Conservation (phyloP, 257 asterid genomes). For the Przewalskia tangutica region DNA sequence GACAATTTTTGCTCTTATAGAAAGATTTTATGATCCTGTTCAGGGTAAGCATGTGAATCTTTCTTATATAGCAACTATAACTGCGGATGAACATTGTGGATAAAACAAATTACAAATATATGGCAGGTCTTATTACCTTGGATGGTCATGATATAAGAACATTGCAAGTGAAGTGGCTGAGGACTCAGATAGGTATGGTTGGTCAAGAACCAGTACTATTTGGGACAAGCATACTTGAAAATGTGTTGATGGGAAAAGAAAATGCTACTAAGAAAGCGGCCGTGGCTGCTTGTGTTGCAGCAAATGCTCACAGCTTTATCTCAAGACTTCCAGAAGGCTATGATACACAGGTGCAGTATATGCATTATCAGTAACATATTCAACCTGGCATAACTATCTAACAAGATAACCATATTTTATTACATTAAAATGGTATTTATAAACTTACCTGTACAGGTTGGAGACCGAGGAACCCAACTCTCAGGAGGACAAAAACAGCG, state of each 20-base stretch:
- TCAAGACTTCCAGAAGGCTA: constrained; percentile 61
- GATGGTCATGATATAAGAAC: constrained; percentile 71
- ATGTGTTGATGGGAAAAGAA: constrained; percentile 72
- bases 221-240: constrained; percentile 63
- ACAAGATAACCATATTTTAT: background rate
- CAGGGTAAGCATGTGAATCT: constrained; percentile 30
- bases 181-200: constrained; percentile 80
- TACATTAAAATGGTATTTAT: background rate
- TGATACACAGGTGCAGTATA: constrained; percentile 46
- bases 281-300: constrained; percentile 47
- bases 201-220: constrained; percentile 85
- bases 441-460: constrained; percentile 37
- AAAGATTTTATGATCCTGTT: constrained; percentile 67
- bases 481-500: constrained; percentile 91
- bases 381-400: background rate
- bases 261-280: constrained; percentile 66
- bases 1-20: constrained; percentile 64
- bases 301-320: constrained; percentile 68
- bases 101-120: background rate
- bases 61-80: background rate
- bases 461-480: constrained; percentile 68
- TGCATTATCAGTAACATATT: background rate
- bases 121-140: constrained; percentile 46
- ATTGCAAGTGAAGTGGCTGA: constrained; percentile 81
- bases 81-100: background rate